Evolutionary conservation across 208 protist species (phyloP).

Genomic region (Trichomonas vaginalis): DNA sequence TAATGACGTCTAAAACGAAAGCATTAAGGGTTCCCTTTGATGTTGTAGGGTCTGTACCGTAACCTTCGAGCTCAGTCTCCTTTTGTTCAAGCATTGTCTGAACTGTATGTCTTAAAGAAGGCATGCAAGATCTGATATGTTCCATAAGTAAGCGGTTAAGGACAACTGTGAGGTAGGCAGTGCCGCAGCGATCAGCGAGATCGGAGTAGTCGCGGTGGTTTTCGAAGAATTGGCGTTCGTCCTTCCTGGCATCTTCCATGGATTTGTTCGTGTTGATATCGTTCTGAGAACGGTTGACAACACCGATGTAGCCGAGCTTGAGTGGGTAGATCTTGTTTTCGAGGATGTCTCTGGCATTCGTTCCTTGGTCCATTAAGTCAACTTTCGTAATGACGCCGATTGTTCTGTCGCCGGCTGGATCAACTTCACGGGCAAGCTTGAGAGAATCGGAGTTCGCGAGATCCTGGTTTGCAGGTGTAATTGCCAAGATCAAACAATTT

Average conservation of each 20-base stretch:
- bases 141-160: slow-evolving; percentile 61
- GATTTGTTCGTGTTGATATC: slow-evolving; percentile 72
- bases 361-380: slow-evolving; percentile 51
- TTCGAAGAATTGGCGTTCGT: slow-evolving; percentile 57
- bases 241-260: slow-evolving; percentile 56
- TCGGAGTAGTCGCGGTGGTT: slow-evolving; percentile 61
- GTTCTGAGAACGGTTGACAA: slow-evolving; percentile 88
- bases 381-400: slow-evolving; percentile 17
- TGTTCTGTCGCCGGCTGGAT: background rate
- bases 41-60: background rate
- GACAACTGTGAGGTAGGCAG: slow-evolving; percentile 21
- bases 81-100: slow-evolving; percentile 22
- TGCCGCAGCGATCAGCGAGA: slow-evolving; percentile 32
- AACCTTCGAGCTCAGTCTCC: slow-evolving; percentile 8
- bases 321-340: slow-evolving; percentile 68
- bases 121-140: slow-evolving; percentile 76
- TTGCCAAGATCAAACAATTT: slow-evolving; percentile 88
- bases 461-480: slow-evolving; percentile 95
- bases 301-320: slow-evolving; percentile 82
- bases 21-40: background rate
- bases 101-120: slow-evolving; percentile 54
- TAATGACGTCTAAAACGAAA: background rate
- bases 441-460: slow-evolving; percentile 94
- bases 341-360: slow-evolving; percentile 86
- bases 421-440: slow-evolving; percentile 65